Evolutionary conservation across 192 early-diverging fungal species (phyloP), one percentile per base, ranked within the genome.

Genomic region (Phlyctochytrium bullatum): DNA sequence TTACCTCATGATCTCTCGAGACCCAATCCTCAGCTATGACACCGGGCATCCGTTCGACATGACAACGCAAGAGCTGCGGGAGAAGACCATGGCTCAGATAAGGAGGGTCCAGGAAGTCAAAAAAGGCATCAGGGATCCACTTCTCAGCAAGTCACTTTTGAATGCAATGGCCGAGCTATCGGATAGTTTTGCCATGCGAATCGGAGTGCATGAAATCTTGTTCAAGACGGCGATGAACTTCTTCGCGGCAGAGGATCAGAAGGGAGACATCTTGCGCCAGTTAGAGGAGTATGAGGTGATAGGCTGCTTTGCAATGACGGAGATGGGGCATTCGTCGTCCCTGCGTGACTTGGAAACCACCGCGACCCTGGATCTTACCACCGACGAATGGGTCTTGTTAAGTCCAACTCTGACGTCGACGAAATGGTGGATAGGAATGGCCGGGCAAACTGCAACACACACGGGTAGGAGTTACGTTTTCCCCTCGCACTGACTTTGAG

Each of bases 391-490:
- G 68, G 76, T 89, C 29, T 74, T 89, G 52, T 69, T 87, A 31
- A 83, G 86, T 34, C 86, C 88, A 24, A 79, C 80, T 23, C 68
- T 89, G 33, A 83, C 74, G 1, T 36, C 81, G 35, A 89, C 83
- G 1, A 89, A 89, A 65, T 88, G 87, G 85, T 86, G 84, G 84
- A 87, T 89, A 72, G 88, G 88, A 35, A 77, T 82, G 77, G 80
- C 79, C 29, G 86, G 80, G 0, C 76, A 87, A 56, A 86, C 84
- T n/a, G 86, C 87, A 28, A 89, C 86, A 2, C 87, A 89, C 62
- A 78, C 87, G 60, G 56, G 65, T 33, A 67, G n/a, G 10, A 17
- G 20, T 31, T 24, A 32, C 14, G 30, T n/a, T 2, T 17, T 28
- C 4, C 35, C 29, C 25, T 12, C 4, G 57, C 25, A 6, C 6